Evolutionary conservation across 495 filamentous ascomycete genomes (phyloP), one percentile per base, ranked within the genome.

Genomic region (Apodospora peruviana): DNA sequence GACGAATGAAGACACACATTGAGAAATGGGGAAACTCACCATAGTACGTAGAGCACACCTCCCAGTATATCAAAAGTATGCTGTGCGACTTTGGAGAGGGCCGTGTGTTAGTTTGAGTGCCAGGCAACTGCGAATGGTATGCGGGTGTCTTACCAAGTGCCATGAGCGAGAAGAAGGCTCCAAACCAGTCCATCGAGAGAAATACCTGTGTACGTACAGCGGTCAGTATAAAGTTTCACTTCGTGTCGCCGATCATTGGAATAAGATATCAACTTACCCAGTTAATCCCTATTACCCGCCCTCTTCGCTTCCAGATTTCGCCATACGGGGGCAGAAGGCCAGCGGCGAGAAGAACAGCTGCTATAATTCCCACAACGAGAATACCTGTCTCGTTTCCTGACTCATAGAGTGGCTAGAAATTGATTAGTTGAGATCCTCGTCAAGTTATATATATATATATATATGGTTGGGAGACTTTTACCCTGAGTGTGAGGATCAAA

Each of bases 161-260:
- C 69, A 89, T 78, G 3, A 89, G 72, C 0, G 84, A 88, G 62
- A 90, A 88, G 50, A 90, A 75, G 0, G 86, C 87, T 0, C 87
- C 87, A 0, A 76, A 58, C 58, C 76, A 86, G 57, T 91, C 87
- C 51, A 89, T 80, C 0, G 71, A 68, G 5, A 91, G 65, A 49
- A 91, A 91, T 0, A 80, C 75, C 76, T 77, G 39, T 5, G 5
- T 2, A 5, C 19, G n/a, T 1, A 0, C 3, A 40, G 17, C 34
- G 21, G 16, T 11, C 5, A 2, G 12, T 20, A 36, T 37, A 18
- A 8, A 3, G 3, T 3, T 18, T 40, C 2, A 9, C 37, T 40
- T 20, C 3, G 18, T 17, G 37, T 3, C 9, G 18, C 2, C n/a
- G 12, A 16, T 17, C 11, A n/a, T 35, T 7, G n/a, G n/a, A n/a